phyloP scores from a whole-genome alignment of 2,329 filamentous ascomycete genomes.

The Pyrenophora teres region DNA sequence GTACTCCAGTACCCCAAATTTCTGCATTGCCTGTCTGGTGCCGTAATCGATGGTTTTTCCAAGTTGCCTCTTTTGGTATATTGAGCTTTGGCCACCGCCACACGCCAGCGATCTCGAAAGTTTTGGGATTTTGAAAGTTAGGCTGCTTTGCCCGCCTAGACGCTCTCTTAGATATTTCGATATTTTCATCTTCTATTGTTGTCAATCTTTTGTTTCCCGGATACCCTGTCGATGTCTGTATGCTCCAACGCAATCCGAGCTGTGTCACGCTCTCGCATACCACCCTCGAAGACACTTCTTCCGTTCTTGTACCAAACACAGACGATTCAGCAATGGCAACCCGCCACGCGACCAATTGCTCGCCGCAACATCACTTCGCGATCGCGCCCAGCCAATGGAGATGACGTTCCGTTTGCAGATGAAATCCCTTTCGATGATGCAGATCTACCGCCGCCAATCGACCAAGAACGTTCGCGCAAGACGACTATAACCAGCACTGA shows the following conservation, averaged over 20 bases:
- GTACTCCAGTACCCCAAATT: background rate
- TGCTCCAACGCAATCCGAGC: slow-evolving; percentile 38
- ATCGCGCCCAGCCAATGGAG: slow-evolving; percentile 17
- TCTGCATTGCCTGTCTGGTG: too few species aligned
- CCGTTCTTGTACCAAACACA: slow-evolving; percentile 76
- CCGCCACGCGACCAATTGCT: slow-evolving; percentile 20
- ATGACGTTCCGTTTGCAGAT: slow-evolving; percentile 23
- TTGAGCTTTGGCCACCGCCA: slow-evolving; percentile 10
- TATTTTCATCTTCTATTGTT: background rate
- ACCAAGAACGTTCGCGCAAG: slow-evolving; percentile 27
- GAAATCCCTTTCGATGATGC: slow-evolving; percentile 34
- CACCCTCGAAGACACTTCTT: slow-evolving; percentile 53
- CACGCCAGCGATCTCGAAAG: slow-evolving; percentile 3
- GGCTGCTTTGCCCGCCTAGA: background rate
- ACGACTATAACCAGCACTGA: slow-evolving; percentile 45
- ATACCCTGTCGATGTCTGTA: slow-evolving; percentile 35
- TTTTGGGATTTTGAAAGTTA: slow-evolving; percentile 7
- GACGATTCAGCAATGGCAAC: slow-evolving; percentile 57
- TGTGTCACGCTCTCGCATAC: slow-evolving; percentile 36
- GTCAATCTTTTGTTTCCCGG: background rate
- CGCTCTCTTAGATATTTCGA: background rate
- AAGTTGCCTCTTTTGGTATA: background rate
- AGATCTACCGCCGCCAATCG: slow-evolving; percentile 20
- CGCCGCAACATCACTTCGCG: slow-evolving; percentile 30
- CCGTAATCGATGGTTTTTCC: background rate